Evolutionary conservation across 768 basidiomycete genomes (phyloP).

Genomic region (Psilocybe azurescens): DNA sequence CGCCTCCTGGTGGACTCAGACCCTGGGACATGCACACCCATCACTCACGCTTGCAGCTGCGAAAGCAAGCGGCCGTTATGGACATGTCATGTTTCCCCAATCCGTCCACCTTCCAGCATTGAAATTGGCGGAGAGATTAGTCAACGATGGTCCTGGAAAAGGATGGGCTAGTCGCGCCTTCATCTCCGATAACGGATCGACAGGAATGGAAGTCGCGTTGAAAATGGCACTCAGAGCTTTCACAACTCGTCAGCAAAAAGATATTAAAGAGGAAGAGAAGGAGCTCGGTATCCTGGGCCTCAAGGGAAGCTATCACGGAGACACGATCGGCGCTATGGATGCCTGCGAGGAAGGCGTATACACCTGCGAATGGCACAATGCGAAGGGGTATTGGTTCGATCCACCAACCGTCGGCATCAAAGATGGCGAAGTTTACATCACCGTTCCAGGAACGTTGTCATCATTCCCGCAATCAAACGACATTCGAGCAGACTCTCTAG

Average conservation of each 20-base stretch:
- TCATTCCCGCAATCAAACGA: constrained; percentile 30
- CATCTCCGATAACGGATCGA: constrained; percentile 94
- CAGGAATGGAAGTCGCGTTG: constrained; percentile 95
- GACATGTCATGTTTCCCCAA: constrained; percentile 96
- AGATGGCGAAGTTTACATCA: constrained; percentile 58
- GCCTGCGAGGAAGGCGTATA: constrained; percentile 92
- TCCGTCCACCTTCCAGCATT: constrained; percentile 88
- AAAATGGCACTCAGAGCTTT: constrained; percentile 93
- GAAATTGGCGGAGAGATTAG: constrained; percentile 77
- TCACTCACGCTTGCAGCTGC: constrained; percentile 86
- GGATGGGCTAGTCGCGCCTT: constrained; percentile 94
- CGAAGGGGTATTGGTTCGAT: constrained; percentile 93
- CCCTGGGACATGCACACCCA: constrained; percentile 82
- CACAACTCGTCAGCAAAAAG: constrained; percentile 41
- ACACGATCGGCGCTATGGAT: constrained; percentile 98
- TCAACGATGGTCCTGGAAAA: constrained; percentile 77
- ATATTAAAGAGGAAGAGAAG: constrained; percentile 42
- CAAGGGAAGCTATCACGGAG: constrained; percentile 95
- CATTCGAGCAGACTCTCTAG: constrained; percentile 50
- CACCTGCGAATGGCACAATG: constrained; percentile 95
- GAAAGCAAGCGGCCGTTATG: constrained; percentile 89
- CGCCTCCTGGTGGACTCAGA: constrained; percentile 99
- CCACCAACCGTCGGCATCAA: constrained; percentile 80
- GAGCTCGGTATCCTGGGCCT: constrained; percentile 82
- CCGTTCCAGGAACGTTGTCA: constrained; percentile 56